Evolutionary conservation across 352 stramenopile species (phyloP).

Genomic region (Hyaloperonospora arabidopsidis): DNA sequence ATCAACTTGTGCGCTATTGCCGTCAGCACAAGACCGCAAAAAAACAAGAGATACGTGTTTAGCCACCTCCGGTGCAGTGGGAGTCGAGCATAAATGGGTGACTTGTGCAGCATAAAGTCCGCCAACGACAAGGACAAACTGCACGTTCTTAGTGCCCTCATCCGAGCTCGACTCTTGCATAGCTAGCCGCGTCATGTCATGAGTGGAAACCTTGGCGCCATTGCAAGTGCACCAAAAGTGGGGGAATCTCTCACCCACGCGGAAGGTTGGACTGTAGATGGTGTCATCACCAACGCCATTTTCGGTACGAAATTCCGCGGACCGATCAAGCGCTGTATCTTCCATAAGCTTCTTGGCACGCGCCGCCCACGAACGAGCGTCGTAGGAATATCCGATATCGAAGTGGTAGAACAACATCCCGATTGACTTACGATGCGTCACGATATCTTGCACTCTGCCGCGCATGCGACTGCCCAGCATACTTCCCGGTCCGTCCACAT

Average conservation of each 20-base stretch:
- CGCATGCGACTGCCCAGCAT: constrained; percentile 53
- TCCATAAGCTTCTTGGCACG: constrained; percentile 54
- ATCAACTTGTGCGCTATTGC: constrained; percentile 7
- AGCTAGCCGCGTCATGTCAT: constrained; percentile 31
- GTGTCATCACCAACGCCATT: constrained; percentile 10
- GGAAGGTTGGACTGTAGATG: constrained; percentile 43
- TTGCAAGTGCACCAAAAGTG: constrained; percentile 49
- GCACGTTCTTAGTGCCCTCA: constrained; percentile 22
- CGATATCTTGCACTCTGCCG: constrained; percentile 49
- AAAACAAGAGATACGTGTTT: constrained; percentile 40
- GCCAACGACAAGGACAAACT: constrained; percentile 54
- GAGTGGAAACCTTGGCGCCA: constrained; percentile 35
- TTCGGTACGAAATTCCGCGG: constrained; percentile 34
- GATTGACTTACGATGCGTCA: constrained; percentile 42
- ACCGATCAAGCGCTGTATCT: constrained; percentile 44
- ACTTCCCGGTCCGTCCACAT: constrained; percentile 27
- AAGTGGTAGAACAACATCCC: constrained; percentile 86
- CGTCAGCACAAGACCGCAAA: constrained; percentile 22
- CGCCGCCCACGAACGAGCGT: constrained; percentile 32
- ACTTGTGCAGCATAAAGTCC: constrained; percentile 18
- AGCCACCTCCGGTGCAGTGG: constrained; percentile 6
- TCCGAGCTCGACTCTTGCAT: constrained; percentile 3
- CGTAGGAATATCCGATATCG: constrained; percentile 78
- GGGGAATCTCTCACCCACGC: constrained; percentile 53
- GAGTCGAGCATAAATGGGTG: constrained; percentile 14